phyloP scores from a whole-genome alignment of 1,139 yeast species.

The Petasospora rhodanensis region DNA sequence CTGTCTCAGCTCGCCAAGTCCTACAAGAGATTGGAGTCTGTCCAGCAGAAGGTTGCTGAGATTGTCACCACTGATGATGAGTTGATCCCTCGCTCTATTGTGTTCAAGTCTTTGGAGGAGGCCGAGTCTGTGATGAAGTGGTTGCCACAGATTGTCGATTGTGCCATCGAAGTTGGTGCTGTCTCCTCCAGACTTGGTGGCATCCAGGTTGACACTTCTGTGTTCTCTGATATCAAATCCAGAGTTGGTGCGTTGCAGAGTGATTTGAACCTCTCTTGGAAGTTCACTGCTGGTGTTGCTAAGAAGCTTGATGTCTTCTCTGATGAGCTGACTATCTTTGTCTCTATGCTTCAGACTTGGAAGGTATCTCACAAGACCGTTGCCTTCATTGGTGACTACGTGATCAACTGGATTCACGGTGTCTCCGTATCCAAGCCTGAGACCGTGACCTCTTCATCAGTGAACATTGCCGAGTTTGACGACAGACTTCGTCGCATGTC shows the following conservation, averaged over 20 bases:
- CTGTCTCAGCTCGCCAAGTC: slow-evolving; percentile 32
- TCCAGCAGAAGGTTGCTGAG: slow-evolving; percentile 11
- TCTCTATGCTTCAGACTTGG: slow-evolving; percentile 27
- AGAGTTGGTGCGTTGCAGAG: slow-evolving; percentile 13
- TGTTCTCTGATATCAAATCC: slow-evolving; percentile 19
- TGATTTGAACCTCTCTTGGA: slow-evolving; percentile 12
- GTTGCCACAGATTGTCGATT: slow-evolving; percentile 49
- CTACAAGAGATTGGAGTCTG: slow-evolving; percentile 17
- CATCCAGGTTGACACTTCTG: slow-evolving; percentile 15
- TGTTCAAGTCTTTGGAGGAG: slow-evolving; percentile 11
- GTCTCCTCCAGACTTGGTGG: slow-evolving; percentile 22
- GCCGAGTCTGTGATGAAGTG: slow-evolving; percentile 26
- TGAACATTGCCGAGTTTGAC: slow-evolving; percentile 40
- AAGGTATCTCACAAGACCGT: slow-evolving; percentile 27
- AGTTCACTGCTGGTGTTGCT: slow-evolving; percentile 15
- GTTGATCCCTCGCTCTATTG: slow-evolving; percentile 3
- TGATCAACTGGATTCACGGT: slow-evolving; percentile 37
- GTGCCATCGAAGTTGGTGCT: slow-evolving; percentile 36
- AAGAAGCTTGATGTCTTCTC: slow-evolving; percentile 9
- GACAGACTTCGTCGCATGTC: slow-evolving; percentile 45
- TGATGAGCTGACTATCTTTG: slow-evolving; percentile 18
- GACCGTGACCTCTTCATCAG: background rate
- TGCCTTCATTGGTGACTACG: slow-evolving; percentile 44
- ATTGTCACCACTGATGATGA: slow-evolving; percentile 6
- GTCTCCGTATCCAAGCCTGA: slow-evolving; percentile 1